phyloP scores from a whole-genome alignment of 176 grass and related monocot species.

The Typha latifolia region DNA sequence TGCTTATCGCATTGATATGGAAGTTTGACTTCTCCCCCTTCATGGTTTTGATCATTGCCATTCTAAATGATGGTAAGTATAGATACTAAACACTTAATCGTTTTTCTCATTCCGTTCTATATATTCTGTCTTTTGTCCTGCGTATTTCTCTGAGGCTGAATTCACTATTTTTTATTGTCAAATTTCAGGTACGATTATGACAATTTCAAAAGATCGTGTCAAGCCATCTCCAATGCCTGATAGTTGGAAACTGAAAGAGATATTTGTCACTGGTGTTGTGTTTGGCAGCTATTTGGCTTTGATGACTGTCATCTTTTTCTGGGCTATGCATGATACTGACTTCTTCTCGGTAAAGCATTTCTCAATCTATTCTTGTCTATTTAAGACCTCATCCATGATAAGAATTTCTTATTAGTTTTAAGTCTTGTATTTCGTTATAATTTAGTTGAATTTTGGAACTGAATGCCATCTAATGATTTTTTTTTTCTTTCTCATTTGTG shows the following conservation, averaged over 20 bases:
- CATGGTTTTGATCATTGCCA: conserved; percentile 96
- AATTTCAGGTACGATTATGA: conserved; percentile 83
- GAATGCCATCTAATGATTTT: not conserved
- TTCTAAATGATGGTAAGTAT: conserved; percentile 82
- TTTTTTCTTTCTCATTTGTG: not conserved
- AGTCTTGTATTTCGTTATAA: not conserved
- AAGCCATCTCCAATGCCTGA: conserved; percentile 84
- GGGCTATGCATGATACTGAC: conserved; percentile 69
- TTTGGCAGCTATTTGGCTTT: conserved; percentile 76
- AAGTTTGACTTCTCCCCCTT: conserved; percentile 96
- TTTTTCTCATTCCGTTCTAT: not conserved
- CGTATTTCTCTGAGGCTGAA: not conserved
- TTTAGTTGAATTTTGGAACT: not conserved
- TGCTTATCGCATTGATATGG: conserved; percentile 93
- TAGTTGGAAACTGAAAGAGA: conserved; percentile 94
- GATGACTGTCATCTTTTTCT: conserved; percentile 97
- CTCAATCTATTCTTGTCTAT: not conserved
- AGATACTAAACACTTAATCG: not conserved
- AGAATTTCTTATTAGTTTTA: too few species aligned
- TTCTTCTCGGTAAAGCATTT: conserved; percentile 56
- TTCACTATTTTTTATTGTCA: not conserved
- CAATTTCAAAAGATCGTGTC: conserved; percentile 92
- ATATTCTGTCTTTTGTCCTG: not conserved
- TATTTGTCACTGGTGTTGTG: conserved; percentile 84
- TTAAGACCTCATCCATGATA: too few species aligned